Percentiles rank a stretch among this genome's conserved stretches.
Evolutionary conservation across 169 alveolate genomes (phyloP).

Genomic region (Eimeria necatrix): DNA sequence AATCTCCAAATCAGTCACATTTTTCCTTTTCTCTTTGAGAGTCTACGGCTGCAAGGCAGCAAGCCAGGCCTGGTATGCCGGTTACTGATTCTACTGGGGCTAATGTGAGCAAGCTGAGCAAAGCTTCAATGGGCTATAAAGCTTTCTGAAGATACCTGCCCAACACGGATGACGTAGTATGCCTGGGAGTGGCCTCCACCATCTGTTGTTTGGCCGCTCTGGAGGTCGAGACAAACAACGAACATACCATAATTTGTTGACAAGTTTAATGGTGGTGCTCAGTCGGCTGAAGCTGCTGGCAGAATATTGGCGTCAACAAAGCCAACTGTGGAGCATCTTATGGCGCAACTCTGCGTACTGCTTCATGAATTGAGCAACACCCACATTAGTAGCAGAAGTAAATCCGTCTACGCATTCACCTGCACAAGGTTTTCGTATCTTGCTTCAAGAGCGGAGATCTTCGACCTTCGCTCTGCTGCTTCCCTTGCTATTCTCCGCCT

Average conservation of each 20-base stretch:
- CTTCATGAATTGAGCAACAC: not conserved
- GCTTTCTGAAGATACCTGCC: constrained; percentile 29
- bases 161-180: constrained; percentile 71
- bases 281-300: constrained; percentile 11
- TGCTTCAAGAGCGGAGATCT: constrained; percentile 91
- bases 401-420: not conserved
- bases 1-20: not conserved
- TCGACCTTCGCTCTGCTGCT: constrained; percentile 90
- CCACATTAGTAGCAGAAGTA: not conserved
- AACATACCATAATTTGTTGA: not conserved
- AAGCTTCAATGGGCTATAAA: too few relatives aligned
- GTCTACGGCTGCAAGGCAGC: too few relatives aligned
- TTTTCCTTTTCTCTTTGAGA: not conserved
- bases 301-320: not conserved
- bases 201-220: constrained; percentile 56
- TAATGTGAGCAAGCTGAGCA: too few relatives aligned
- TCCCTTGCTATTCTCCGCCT: constrained; percentile 93
- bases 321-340: not conserved
- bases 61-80: too few relatives aligned
- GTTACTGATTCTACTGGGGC: too few relatives aligned
- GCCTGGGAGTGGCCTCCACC: constrained; percentile 75
- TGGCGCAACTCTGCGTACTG: not conserved
- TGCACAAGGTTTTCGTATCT: constrained; percentile 88
- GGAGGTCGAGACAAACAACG: not conserved
- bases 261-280: not conserved